Conservation (phyloP, 2,329 filamentous ascomycete genomes). For the Chrysoporthe deuterocubensis region DNA sequence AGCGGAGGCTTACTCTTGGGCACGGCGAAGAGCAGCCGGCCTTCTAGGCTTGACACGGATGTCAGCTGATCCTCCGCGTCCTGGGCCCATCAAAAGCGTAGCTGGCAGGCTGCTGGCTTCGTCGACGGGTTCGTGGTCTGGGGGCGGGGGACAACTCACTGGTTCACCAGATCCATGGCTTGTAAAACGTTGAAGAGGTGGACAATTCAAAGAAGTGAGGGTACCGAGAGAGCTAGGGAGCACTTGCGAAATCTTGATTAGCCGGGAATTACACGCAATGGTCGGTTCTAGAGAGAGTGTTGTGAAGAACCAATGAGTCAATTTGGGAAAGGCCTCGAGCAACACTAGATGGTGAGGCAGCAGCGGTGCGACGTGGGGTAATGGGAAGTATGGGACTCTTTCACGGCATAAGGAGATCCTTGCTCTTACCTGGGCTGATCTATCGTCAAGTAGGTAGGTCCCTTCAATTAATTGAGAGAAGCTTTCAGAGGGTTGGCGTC, state of each 20-base stretch:
- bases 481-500: not conserved
- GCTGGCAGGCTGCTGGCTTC: too few relatives aligned
- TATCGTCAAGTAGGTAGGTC: too few relatives aligned
- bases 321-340: slow-evolving; percentile 21
- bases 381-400: not conserved
- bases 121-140: not conserved
- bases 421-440: not conserved
- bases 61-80: slow-evolving; percentile 39
- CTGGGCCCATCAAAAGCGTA: not conserved
- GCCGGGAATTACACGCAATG: slow-evolving; percentile 4
- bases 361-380: slow-evolving; percentile 7
- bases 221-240: not conserved
- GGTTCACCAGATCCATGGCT: slow-evolving; percentile 58
- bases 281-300: slow-evolving; percentile 7
- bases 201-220: not conserved
- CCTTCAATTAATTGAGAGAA: not conserved
- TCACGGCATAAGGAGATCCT: not conserved
- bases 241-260: not conserved
- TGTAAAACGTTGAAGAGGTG: not conserved
- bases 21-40: slow-evolving; percentile 93
- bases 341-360: slow-evolving; percentile 18
- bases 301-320: slow-evolving; percentile 23
- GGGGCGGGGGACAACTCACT: slow-evolving; percentile 44
- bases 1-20: slow-evolving; percentile 79
- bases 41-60: slow-evolving; percentile 71